A percentile compares a stretch with the other conserved stretches of the same genome.
These are phyloP conservation scores for Fusarium coffeatum DNA, from an alignment of 2,329 filamentous ascomycete species.

Conservation along the genomic window DNA sequence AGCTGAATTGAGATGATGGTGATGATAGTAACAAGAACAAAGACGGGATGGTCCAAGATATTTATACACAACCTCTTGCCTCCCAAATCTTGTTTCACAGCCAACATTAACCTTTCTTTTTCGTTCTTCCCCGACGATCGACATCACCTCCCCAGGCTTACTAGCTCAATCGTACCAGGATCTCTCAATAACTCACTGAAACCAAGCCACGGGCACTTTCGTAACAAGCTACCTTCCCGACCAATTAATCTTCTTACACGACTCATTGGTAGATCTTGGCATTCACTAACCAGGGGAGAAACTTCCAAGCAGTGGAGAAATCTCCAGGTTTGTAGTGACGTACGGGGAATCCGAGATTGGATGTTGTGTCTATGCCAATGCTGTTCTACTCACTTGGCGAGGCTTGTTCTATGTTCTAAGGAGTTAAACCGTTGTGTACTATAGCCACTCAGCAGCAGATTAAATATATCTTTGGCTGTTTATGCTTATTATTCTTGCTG, in stretches of 20 bases:
- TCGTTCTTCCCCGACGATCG: slow-evolving; percentile 22
- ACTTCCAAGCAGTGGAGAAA: slow-evolving; percentile 13
- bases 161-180: not conserved
- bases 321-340: not conserved
- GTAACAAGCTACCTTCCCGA: slow-evolving; percentile 16
- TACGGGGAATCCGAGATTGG: not conserved
- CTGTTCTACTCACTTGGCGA: not conserved
- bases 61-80: slow-evolving; percentile 19
- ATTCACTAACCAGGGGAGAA: slow-evolving; percentile 20
- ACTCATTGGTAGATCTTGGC: slow-evolving; percentile 5
- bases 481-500: slow-evolving; percentile 24
- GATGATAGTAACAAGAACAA: not conserved
- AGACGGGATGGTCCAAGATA: not conserved
- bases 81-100: not conserved
- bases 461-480: not conserved
- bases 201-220: slow-evolving; percentile 33
- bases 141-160: not conserved
- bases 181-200: not conserved
- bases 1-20: not conserved
- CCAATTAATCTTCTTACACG: slow-evolving; percentile 28
- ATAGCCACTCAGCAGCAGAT: not conserved
- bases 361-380: not conserved
- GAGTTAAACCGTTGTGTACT: not conserved
- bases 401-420: slow-evolving; percentile 8
- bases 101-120: not conserved